phyloP scores from a whole-genome alignment of 352 stramenopile genomes.

The Pythium rishiriense region DNA sequence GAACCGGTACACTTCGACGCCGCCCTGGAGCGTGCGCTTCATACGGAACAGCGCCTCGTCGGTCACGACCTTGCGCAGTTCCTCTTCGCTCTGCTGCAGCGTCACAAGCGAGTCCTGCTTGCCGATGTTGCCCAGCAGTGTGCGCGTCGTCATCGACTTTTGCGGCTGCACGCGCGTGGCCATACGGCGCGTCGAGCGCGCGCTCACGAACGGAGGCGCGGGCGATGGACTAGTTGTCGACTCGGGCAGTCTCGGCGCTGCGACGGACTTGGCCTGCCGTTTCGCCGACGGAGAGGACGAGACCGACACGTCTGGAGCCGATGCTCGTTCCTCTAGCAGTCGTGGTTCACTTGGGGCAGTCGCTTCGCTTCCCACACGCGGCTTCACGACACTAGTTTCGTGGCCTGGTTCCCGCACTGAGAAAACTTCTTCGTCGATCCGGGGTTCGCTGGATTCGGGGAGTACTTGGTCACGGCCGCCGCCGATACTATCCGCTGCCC shows the following conservation, averaged over 20 bases:
- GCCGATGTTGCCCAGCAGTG: slow-evolving; percentile 13
- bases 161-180: slow-evolving; percentile 21
- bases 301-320: neutral
- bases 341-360: neutral
- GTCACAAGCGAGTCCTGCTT: slow-evolving; percentile 17
- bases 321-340: neutral
- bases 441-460: neutral
- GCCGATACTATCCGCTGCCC: too few species aligned
- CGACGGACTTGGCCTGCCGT: slow-evolving; percentile 4
- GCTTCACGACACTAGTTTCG: too few species aligned
- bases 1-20: slow-evolving; percentile 23
- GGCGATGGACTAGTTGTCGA: neutral
- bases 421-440: neutral
- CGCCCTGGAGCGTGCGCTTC: slow-evolving; percentile 15
- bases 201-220: neutral
- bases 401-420: neutral
- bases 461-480: too few species aligned
- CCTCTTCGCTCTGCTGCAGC: slow-evolving; percentile 17
- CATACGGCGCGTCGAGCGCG: slow-evolving; percentile 14
- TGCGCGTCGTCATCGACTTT: slow-evolving; percentile 23
- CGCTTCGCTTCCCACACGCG: too few species aligned
- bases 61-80: slow-evolving; percentile 19
- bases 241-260: neutral
- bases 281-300: neutral
- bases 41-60: slow-evolving; percentile 16